phyloP scores from a whole-genome alignment of 2,329 filamentous ascomycete genomes.

The Emergomyces africanus region DNA sequence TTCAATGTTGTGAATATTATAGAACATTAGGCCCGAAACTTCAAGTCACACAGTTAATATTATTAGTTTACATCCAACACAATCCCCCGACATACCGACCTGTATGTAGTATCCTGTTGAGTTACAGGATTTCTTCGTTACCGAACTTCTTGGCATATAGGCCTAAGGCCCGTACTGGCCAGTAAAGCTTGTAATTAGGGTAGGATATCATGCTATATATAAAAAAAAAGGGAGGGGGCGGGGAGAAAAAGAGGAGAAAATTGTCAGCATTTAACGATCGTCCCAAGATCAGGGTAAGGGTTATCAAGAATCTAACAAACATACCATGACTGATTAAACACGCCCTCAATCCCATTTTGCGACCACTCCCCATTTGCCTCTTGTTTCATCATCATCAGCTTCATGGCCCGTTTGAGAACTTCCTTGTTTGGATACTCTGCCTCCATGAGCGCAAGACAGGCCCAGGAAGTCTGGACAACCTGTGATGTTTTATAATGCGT shows the following conservation, averaged over 20 bases:
- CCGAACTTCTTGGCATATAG: constrained; percentile 69
- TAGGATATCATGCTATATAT: constrained; percentile 94
- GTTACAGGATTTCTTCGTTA: constrained; percentile 41
- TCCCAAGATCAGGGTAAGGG: constrained; percentile 1
- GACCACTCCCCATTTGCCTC: constrained; percentile 84
- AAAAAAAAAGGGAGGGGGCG: no score
- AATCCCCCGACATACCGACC: not conserved
- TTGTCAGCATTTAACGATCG: constrained; percentile 4
- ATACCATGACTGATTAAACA: constrained; percentile 94
- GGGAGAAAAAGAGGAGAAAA: constrained; percentile 12
- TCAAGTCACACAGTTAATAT: not conserved
- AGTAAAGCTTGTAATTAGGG: constrained; percentile 97
- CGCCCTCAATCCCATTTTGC: constrained; percentile 91
- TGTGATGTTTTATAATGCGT: constrained; percentile 67
- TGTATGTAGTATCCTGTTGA: not conserved
- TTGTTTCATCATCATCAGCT: constrained; percentile 74
- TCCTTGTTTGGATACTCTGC: constrained; percentile 65
- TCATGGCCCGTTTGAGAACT: constrained; percentile 60
- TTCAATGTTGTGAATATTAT: not conserved
- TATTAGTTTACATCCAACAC: not conserved
- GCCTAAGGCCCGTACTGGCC: constrained; percentile 84
- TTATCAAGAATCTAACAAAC: constrained; percentile 19
- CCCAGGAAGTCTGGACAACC: constrained; percentile 93
- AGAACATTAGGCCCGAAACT: not conserved
- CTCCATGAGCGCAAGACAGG: constrained; percentile 66